phyloP scores from a whole-genome alignment of 495 filamentous ascomycete species.

The Parathielavia appendiculata region DNA sequence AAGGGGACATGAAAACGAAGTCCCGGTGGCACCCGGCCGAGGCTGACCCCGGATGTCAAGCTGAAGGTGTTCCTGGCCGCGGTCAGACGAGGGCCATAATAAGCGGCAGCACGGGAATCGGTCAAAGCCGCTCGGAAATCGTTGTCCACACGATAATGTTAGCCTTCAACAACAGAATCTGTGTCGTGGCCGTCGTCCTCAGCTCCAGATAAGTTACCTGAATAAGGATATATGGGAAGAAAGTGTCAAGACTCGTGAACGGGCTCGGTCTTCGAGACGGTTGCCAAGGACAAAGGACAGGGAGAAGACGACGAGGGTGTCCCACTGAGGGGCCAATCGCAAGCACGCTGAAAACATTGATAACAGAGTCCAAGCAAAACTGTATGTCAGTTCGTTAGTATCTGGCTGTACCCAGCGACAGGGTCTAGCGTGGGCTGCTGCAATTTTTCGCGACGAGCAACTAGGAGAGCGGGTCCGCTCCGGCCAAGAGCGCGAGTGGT shows the following conservation, averaged over 20 bases:
- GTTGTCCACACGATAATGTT: not conserved
- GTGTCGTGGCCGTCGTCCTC: not conserved
- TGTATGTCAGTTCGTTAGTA: not conserved
- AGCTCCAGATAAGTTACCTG: not conserved
- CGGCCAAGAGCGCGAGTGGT: constrained; percentile 12
- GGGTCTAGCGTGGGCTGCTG: constrained; percentile 8
- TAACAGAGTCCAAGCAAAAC: constrained; percentile 7
- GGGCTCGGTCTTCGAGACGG: constrained; percentile 11
- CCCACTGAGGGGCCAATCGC: constrained; percentile 17
- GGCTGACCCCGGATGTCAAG: not conserved
- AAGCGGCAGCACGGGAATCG: not conserved
- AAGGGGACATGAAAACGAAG: not conserved
- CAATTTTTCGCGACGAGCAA: constrained; percentile 23
- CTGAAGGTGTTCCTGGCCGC: constrained; percentile 4
- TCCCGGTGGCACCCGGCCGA: not conserved
- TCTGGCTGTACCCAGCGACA: constrained; percentile 8
- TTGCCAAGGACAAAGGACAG: constrained; percentile 18
- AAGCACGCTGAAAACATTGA: not conserved
- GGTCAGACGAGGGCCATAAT: constrained; percentile 1
- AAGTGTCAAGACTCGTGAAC: not conserved
- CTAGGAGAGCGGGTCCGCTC: constrained; percentile 4
- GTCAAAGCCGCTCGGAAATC: not conserved
- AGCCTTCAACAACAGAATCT: not conserved
- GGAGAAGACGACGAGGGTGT: constrained; percentile 9
- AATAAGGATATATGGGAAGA: no score